A percentile compares a stretch with the other conserved stretches of the same genome.
Evolutionary conservation across 768 basidiomycete genomes (phyloP).

Genomic region (Austroboletus eburneus): DNA sequence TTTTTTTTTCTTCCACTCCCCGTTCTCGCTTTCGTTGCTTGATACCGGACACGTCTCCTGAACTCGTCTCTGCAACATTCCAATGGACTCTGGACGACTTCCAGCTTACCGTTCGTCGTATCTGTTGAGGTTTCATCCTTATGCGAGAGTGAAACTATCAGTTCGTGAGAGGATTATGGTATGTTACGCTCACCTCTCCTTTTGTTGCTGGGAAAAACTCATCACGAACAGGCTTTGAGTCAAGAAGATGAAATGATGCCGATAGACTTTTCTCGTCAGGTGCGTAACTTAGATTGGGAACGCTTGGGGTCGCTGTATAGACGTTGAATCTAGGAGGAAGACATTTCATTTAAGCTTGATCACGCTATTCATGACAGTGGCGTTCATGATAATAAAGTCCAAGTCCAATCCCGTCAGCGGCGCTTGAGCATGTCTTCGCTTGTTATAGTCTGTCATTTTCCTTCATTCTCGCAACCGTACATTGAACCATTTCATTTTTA

Average conservation of each 20-base stretch:
- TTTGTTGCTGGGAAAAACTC: conserved; percentile 6
- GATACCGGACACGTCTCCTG: neutral
- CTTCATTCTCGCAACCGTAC: neutral
- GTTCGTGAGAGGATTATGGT: conserved; percentile 25
- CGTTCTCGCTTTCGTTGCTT: neutral
- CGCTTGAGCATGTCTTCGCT: conserved; percentile 20
- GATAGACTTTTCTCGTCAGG: conserved; percentile 1
- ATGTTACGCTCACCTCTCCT: conserved; percentile 2
- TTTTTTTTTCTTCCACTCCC: neutral
- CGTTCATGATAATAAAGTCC: neutral
- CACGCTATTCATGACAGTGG: conserved; percentile 7
- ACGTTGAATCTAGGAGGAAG: conserved; percentile 10
- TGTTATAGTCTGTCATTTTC: conserved; percentile 17
- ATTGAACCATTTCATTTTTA: conserved; percentile 7
- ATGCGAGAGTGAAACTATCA: conserved; percentile 22
- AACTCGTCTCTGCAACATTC: neutral
- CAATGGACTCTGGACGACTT: conserved; percentile 15
- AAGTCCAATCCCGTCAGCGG: conserved; percentile 3
- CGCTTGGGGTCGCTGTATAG: neutral
- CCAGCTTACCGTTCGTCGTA: conserved; percentile 29
- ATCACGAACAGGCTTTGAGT: conserved; percentile 8
- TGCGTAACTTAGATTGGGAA: neutral
- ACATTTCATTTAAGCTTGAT: neutral
- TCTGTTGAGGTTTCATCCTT: conserved; percentile 27
- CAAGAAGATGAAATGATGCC: neutral